Evolutionary conservation across 192 early-diverging fungal species (phyloP), one percentile per base, ranked within the genome.

Genomic region (Backusella sp.): DNA sequence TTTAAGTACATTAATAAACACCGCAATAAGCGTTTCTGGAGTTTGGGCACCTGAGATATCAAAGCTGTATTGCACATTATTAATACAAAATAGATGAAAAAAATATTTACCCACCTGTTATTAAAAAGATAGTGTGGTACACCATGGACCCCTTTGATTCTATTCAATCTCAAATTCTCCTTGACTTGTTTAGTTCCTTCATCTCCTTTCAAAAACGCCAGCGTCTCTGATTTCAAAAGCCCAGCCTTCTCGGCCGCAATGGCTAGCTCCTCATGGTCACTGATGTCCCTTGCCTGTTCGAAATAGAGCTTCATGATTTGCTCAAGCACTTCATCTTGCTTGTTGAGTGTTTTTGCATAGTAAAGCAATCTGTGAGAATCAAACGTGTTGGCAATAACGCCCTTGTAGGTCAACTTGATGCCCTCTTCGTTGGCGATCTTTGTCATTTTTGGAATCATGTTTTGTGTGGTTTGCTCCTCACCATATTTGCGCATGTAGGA

Each of bases 41-140:
- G 23, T 62, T 14, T 62, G 56, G 28, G 56, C 56, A 62, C 56
- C 56, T 62, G 56, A 62, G 56, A 62, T 62, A 62, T 62, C 56
- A 4, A 62, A 62, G 4, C 56, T 62, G 9, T 56, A 62, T 62
- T 62, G 12, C 11, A 62, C 26, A 62, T 62, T 62, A 62, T 62
- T 62, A 62, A 62, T 62, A 62, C 11, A 28, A 23, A 62, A 28
- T 62, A 28, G 4, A 23, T 4, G 9, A 62, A 23, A 4, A 62
- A 59, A 28, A 62, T 5, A 26, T 14, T 26, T 62, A 28, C 56
- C 21, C 23, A 91, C 73, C 83, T 89, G 59, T 87, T 80, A 15
- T 87, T 79, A 74, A 94, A 89, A 14, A 86, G 87, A 70, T 91
- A 90, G 68, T 90, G 85, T 37, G 94, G 94, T 28, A 95, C 94